Evolutionary conservation across 2,329 filamentous ascomycete genomes (phyloP), one percentile per base, ranked within the genome.

Genomic region (Aspergillus caelatus): DNA sequence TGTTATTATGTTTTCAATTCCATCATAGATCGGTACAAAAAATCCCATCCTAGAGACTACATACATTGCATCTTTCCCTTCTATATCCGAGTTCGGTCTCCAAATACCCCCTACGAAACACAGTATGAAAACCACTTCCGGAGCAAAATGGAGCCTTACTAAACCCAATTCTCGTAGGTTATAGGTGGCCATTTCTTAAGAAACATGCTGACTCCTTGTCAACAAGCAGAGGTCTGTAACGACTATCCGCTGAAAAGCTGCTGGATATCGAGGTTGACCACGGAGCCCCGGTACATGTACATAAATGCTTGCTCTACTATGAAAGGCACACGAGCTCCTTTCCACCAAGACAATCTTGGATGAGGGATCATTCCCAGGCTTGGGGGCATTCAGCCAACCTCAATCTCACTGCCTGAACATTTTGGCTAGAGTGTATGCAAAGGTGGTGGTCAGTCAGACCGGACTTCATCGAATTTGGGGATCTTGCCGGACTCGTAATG

Each of bases 401-500:
- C 21, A 1, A 8, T 28, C 16, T 52, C 28, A 52, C 26, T n/a
- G 19, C 8, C 28, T 12, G 28, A 14, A 32, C 11, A 28, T 6
- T 5, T 48, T 14, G 21, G n/a, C 43, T 21, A 16, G 23, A 28
- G 21, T 10, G 26, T 19, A 21, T 19, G 32, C 39, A 54, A 39
- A 61, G 56, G 30, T 32, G 19, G 16, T 34, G 30, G 23, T 61
- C 54, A 58, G 50, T 39, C 60, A 5, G 60, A 60, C 41, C 77
- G 75, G 45, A 81, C 71, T 58, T 77, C 71, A 39, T 76, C 68
- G 23, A 79, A 72, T 8, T 71, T 70, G 1, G 80, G 80, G 23
- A 82, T 74, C 9, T 72, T 71, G 28, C 75, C 76, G 23, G 74
- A 69, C 39, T 74, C 79, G 69, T 96, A 97, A 75, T 89, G 94